Percentiles rank a stretch among this genome's conserved stretches.
These are phyloP conservation scores for Trichoderma asperelloides DNA, from an alignment of 495 filamentous ascomycete genomes.

Conservation along the genomic window DNA sequence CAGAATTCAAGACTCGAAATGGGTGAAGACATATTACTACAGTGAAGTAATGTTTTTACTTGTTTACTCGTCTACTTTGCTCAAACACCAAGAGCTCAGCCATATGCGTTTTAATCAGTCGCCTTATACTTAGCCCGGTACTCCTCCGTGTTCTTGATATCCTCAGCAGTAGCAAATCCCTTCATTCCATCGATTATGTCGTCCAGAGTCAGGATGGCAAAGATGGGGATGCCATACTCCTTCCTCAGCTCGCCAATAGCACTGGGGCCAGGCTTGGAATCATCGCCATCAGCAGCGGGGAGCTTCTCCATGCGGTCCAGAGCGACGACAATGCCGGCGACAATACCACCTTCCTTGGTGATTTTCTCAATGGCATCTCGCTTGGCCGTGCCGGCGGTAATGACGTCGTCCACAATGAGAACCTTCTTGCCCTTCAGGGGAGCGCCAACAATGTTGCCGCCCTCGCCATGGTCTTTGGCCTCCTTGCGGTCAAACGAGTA, in stretches of 20 bases:
- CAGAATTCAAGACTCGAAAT: neutral
- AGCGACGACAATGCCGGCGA: conserved; percentile 79
- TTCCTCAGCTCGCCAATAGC: conserved; percentile 74
- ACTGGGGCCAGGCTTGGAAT: conserved; percentile 45
- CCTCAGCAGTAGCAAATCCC: conserved; percentile 41
- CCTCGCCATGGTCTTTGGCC: conserved; percentile 88
- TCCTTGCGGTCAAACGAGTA: conserved; percentile 96
- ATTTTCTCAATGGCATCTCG: conserved; percentile 84
- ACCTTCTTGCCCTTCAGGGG: conserved; percentile 73
- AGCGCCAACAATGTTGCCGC: conserved; percentile 82
- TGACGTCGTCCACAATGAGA: conserved; percentile 90
- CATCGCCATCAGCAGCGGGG: conserved; percentile 43
- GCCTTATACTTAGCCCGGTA: conserved; percentile 68
- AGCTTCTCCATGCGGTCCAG: conserved; percentile 84
- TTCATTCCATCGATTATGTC: conserved; percentile 68
- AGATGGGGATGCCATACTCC: conserved; percentile 50
- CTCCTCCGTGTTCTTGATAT: conserved; percentile 64
- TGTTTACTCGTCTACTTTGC: neutral
- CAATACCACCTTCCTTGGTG: conserved; percentile 63
- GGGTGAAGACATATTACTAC: neutral
- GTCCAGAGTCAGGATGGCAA: conserved; percentile 54
- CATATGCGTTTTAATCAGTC: conserved; percentile 34
- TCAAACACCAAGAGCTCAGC: neutral
- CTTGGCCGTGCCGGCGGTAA: conserved; percentile 89
- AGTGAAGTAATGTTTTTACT: neutral